These are phyloP conservation scores for Chlorencoelia australis DNA, from an alignment of 2,329 filamentous ascomycete species.

Conservation along the genomic window DNA sequence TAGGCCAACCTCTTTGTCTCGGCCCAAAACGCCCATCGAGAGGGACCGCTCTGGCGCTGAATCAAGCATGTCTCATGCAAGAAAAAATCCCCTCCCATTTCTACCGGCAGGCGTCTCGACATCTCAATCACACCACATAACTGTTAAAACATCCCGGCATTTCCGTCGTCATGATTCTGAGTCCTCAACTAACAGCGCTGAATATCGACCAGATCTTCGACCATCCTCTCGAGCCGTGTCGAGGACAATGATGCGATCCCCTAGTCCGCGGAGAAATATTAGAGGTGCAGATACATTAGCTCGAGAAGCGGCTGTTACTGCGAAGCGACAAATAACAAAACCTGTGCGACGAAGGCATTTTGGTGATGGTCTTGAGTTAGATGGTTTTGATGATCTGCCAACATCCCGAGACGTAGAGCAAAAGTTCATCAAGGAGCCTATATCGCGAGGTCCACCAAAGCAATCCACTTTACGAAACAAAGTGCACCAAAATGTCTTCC, in stretches of 20 bases:
- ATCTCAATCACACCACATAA: slow-evolving; percentile 68
- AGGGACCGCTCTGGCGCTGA: slow-evolving; percentile 34
- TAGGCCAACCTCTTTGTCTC: slow-evolving; percentile 41
- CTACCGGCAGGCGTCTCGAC: slow-evolving; percentile 66
- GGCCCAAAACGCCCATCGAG: slow-evolving; percentile 65
- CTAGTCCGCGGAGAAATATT: slow-evolving; percentile 42
- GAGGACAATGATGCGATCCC: slow-evolving; percentile 44
- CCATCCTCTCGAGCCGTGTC: slow-evolving; percentile 48
- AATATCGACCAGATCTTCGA: slow-evolving; percentile 48
- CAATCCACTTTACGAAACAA: slow-evolving; percentile 44
- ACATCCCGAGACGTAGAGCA: slow-evolving; percentile 77
- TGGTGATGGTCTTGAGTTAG: slow-evolving; percentile 85
- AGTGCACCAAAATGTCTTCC: slow-evolving; percentile 43
- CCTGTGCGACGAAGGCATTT: slow-evolving; percentile 64
- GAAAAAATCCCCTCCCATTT: slow-evolving; percentile 62
- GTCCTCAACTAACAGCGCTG: slow-evolving; percentile 46
- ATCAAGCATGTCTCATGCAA: slow-evolving; percentile 42
- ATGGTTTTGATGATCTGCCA: slow-evolving; percentile 88
- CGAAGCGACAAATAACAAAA: slow-evolving; percentile 63
- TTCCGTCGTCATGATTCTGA: slow-evolving; percentile 81
- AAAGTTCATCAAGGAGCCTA: slow-evolving; percentile 71
- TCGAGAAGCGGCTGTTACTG: slow-evolving; percentile 35
- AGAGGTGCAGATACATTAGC: slow-evolving; percentile 32
- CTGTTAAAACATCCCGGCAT: slow-evolving; percentile 57
- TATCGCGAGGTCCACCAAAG: slow-evolving; percentile 58